These are phyloP conservation scores for Hypoxylon lienhwacheense DNA, from an alignment of 495 filamentous ascomycete genomes.

Conservation along the genomic window DNA sequence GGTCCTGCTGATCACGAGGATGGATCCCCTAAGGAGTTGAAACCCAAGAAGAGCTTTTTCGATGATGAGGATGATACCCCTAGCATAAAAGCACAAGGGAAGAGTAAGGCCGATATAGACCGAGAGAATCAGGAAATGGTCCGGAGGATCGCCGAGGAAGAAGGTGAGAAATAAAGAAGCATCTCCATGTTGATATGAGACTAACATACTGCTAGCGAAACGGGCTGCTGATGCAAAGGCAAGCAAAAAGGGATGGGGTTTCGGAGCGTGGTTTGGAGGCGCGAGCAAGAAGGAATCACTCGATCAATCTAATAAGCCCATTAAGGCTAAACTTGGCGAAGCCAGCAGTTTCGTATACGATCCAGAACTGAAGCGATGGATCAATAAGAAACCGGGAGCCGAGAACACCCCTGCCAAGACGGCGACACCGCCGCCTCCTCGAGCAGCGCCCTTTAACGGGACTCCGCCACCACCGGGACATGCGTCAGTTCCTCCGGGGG, in stretches of 20 bases:
- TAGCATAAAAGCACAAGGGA: conserved; percentile 41
- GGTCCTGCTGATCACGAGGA: conserved; percentile 49
- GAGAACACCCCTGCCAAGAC: conserved; percentile 51
- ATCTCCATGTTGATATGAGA: conserved; percentile 21
- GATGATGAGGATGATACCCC: conserved; percentile 67
- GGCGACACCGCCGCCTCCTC: conserved; percentile 54
- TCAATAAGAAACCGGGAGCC: conserved; percentile 88
- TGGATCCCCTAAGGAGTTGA: conserved; percentile 44
- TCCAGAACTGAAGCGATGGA: conserved; percentile 91
- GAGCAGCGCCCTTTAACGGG: conserved; percentile 41
- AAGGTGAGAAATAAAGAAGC: conserved; percentile 56
- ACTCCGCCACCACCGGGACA: conserved; percentile 37
- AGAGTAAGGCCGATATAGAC: conserved; percentile 61
- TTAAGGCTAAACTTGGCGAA: conserved; percentile 93
- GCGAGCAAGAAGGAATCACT: conserved; percentile 64
- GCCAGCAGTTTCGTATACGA: conserved; percentile 93
- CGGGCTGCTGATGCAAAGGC: conserved; percentile 38
- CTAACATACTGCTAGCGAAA: conserved; percentile 35
- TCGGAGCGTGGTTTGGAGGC: conserved; percentile 78
- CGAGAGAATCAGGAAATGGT: conserved; percentile 75
- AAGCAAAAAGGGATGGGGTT: conserved; percentile 79
- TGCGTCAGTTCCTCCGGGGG: conserved; percentile 34
- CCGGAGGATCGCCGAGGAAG: conserved; percentile 80
- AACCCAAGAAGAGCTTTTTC: conserved; percentile 75
- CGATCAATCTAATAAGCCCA: conserved; percentile 63